These are phyloP conservation scores for Taiwanofungus camphoratus DNA, from an alignment of 1,284 basidiomycete species.

Conservation along the genomic window DNA sequence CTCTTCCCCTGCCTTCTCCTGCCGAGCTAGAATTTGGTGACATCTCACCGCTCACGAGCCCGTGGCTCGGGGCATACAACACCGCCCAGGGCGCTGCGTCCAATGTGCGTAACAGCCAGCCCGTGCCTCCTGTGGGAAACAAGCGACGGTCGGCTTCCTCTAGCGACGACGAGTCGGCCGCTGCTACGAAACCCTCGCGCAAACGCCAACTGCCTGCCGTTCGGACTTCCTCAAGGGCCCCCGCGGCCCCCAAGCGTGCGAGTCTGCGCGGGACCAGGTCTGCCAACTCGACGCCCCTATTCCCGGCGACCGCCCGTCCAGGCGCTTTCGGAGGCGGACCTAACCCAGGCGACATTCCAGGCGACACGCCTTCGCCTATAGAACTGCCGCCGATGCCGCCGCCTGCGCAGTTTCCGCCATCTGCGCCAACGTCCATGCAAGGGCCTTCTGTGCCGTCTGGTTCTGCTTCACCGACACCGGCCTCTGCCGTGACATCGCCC, in stretches of 20 bases:
- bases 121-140: conserved; percentile 12
- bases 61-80: conserved; percentile 59
- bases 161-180: conserved; percentile 26
- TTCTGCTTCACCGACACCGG: conserved; percentile 14
- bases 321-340: conserved; percentile 18
- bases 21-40: conserved; percentile 57
- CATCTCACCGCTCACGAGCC: conserved; percentile 70
- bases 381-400: conserved; percentile 75
- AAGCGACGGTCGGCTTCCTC: conserved; percentile 31
- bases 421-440: conserved; percentile 16
- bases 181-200: conserved; percentile 35
- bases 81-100: conserved; percentile 20
- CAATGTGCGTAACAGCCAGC: conserved; percentile 5
- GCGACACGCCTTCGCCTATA: conserved; percentile 75
- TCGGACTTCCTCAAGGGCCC: conserved; percentile 12
- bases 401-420: conserved; percentile 49
- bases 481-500: conserved; percentile 20
- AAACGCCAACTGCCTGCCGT: conserved; percentile 37
- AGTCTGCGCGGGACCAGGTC: conserved; percentile 45
- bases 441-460: conserved; percentile 10
- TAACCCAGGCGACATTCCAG: conserved; percentile 32
- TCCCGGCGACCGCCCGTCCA: conserved; percentile 34
- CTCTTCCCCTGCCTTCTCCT: conserved; percentile 32
- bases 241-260: conserved; percentile 7
- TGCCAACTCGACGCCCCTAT: conserved; percentile 57